Conservation (phyloP, 148 eudicot species). For the Dysphania ambrosioides region DNA sequence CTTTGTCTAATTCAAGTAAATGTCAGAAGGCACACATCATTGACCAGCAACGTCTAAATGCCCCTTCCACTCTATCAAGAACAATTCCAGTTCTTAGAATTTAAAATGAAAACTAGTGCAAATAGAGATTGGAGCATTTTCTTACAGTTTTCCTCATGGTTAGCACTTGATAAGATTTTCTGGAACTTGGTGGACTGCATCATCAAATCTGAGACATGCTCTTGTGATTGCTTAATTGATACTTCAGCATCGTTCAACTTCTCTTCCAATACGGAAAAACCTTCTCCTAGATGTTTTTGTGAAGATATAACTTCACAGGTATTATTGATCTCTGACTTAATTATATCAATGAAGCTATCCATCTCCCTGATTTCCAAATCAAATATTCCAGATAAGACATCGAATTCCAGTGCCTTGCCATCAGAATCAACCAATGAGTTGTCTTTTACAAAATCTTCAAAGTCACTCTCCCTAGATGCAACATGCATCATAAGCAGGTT, state of each 20-base stretch:
- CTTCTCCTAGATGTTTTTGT: slow-evolving; percentile 37
- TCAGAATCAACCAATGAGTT: slow-evolving; percentile 32
- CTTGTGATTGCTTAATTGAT: slow-evolving; percentile 63
- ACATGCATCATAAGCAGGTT: slow-evolving; percentile 74
- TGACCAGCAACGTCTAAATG: not conserved
- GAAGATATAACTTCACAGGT: slow-evolving; percentile 45
- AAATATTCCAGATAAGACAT: slow-evolving; percentile 63
- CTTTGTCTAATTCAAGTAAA: not conserved
- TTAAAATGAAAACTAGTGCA: not conserved
- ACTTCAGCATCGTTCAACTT: slow-evolving; percentile 57
- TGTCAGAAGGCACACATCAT: not conserved
- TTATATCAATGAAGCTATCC: slow-evolving; percentile 37
- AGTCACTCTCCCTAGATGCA: slow-evolving; percentile 70
- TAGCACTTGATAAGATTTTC: slow-evolving; percentile 38
- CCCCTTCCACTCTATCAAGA: not conserved
- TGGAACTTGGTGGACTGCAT: slow-evolving; percentile 61
- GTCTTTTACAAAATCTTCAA: slow-evolving; percentile 61
- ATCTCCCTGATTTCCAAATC: slow-evolving; percentile 67
- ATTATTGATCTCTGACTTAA: slow-evolving; percentile 47
- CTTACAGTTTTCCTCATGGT: slow-evolving; percentile 51
- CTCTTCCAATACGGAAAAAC: slow-evolving; percentile 43
- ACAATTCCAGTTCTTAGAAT: not conserved
- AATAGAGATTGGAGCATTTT: slow-evolving; percentile 3
- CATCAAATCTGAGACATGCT: slow-evolving; percentile 67
- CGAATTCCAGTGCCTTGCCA: slow-evolving; percentile 63